A percentile compares a stretch with the other conserved stretches of the same genome.
Evolutionary conservation across 805 yeast genomes (phyloP).

Genomic region (Ogataea nitratoaversa): DNA sequence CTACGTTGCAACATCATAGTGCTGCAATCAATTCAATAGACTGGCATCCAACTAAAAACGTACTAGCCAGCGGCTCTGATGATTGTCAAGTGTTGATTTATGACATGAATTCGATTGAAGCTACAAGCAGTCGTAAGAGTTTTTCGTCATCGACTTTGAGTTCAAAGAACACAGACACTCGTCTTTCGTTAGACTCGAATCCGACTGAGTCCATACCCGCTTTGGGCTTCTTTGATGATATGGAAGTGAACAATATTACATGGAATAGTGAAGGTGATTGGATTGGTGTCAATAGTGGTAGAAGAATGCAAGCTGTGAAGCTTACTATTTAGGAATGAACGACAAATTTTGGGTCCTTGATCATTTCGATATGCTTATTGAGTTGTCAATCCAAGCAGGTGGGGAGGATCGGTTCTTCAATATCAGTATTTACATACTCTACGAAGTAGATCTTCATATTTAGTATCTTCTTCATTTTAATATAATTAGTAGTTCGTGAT

Average conservation of each 20-base stretch:
- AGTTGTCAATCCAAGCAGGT: too few species aligned
- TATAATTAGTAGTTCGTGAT: too few species aligned
- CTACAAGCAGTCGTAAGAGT: slow-evolving; percentile 1
- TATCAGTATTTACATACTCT: too few species aligned
- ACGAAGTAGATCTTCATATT: too few species aligned
- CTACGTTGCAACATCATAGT: slow-evolving; percentile 63
- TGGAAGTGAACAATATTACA: slow-evolving; percentile 72
- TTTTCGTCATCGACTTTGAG: not conserved
- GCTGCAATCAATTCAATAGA: slow-evolving; percentile 66
- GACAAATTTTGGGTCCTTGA: too few species aligned
- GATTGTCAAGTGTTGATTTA: slow-evolving; percentile 71
- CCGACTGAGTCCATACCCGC: not conserved
- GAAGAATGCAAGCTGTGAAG: slow-evolving; percentile 62
- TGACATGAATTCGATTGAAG: slow-evolving; percentile 43
- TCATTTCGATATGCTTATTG: too few species aligned
- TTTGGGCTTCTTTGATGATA: slow-evolving; percentile 52
- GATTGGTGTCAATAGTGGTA: slow-evolving; percentile 73
- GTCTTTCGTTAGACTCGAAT: slow-evolving; percentile 24
- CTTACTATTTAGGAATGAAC: slow-evolving; percentile 1
- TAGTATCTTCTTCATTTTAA: too few species aligned
- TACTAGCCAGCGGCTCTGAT: slow-evolving; percentile 62
- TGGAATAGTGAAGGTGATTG: slow-evolving; percentile 76
- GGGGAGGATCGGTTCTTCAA: too few species aligned
- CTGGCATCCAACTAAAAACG: slow-evolving; percentile 80
- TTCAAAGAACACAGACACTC: slow-evolving; percentile 9